phyloP scores from a whole-genome alignment of 1,284 basidiomycete genomes.

The Irpex lacteus region DNA sequence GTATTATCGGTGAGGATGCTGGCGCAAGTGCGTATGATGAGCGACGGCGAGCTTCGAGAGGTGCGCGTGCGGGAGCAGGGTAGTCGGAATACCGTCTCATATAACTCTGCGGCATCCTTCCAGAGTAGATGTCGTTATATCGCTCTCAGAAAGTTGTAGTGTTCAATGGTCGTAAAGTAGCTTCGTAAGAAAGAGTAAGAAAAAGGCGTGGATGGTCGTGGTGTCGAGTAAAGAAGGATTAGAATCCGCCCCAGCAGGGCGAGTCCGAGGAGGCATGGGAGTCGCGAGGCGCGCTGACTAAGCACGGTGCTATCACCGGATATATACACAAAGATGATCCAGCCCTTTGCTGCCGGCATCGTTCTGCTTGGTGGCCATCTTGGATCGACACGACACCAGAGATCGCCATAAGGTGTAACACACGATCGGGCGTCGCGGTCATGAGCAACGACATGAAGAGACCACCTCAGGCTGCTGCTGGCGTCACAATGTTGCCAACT shows the following conservation, averaged over 20 bases:
- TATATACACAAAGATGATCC: neutral
- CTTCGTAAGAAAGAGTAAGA: neutral
- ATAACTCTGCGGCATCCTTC: slow-evolving; percentile 16
- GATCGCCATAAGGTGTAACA: no score
- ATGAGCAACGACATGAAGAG: neutral
- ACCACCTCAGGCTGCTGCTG: neutral
- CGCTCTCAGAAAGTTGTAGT: neutral
- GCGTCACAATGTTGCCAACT: neutral
- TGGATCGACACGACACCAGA: neutral
- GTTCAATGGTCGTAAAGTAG: slow-evolving; percentile 1
- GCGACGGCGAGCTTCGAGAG: slow-evolving; percentile 7
- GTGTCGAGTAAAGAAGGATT: neutral
- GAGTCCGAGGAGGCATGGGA: slow-evolving; percentile 1
- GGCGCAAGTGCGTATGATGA: neutral
- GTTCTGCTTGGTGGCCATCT: neutral
- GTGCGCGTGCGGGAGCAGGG: slow-evolving; percentile 5
- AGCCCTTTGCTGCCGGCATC: neutral
- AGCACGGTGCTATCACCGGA: neutral
- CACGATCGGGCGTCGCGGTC: no score
- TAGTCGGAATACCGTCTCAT: slow-evolving; percentile 14
- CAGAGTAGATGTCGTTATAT: no score
- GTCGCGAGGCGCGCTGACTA: slow-evolving; percentile 10
- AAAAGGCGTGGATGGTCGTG: neutral
- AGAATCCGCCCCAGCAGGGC: neutral
- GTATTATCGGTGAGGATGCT: neutral